Base-by-base conservation (phyloP, 345 rosid species). In the Balakata baccata region DNA sequence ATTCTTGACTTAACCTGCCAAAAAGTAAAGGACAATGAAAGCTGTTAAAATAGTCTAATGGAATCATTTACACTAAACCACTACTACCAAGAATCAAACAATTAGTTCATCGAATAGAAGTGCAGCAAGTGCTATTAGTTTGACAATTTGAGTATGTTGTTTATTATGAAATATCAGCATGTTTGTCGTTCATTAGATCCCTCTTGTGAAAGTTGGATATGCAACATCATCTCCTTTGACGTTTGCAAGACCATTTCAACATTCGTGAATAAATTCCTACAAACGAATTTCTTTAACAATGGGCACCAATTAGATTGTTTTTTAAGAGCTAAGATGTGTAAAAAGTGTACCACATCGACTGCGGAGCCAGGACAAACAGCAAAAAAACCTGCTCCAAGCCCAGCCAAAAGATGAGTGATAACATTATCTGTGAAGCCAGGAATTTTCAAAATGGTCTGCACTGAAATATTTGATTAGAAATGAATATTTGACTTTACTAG, bases 281-380 rank as follows among this genome's bases (percentile, higher is more conserved):
- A 63, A 76, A 66, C 58, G 58, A 47, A 13, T 51, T 53, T 11
- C 52, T 39, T 6, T 63, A 72, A 72, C 53, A 67, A 16, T 23
- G 69, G 68, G 39, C 49, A 64, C 14, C 17, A 49, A 10, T 64
- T 11, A 59, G 46, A 58, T 25, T 41, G 18, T 20, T 45, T 29
- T 11, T 29, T 57, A 70, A 20, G 62, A 61, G 47, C 46, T 37
- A 18, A 54, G 38, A 75, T 22, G 71, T 69, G 76, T 62, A 67
- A 81, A 86, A 73, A 78, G 43, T 41, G 9, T 86, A 96, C 99
- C 99, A 93, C 98, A 77, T 96, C 98, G 57, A 96, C 99, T 11
- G 98, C 98, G 50, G 99, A 96, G 65, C 99, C 99, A 68, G 93
- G 86, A 77, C 98, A 93, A 68, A 96, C 99, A 61, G 99, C 98